phyloP scores from a whole-genome alignment of 2,329 filamentous ascomycete genomes.

The Cadophora luteo-olivacea region DNA sequence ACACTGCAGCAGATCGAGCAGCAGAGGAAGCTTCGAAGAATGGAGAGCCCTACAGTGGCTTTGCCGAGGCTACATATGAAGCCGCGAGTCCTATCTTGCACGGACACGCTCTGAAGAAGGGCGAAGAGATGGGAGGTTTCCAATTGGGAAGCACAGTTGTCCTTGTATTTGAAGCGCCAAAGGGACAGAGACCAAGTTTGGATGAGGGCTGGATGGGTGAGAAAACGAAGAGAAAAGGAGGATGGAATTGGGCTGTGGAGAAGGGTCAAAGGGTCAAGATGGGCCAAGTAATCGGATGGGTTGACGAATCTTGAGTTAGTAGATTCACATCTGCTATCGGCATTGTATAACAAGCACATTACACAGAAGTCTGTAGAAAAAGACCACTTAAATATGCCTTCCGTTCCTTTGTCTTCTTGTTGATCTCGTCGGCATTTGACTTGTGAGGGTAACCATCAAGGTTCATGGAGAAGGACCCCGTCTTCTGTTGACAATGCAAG shows the following conservation, averaged over 20 bases:
- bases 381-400: not conserved
- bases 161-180: conserved; percentile 93
- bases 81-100: conserved; percentile 77
- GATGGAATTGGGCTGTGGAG: conserved; percentile 86
- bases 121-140: conserved; percentile 98
- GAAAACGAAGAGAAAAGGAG: conserved; percentile 62
- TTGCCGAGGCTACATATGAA: conserved; percentile 88
- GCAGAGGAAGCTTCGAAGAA: conserved; percentile 78
- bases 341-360: not conserved
- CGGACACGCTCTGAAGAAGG: conserved; percentile 82
- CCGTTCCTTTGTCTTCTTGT: not conserved
- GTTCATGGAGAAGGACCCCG: not conserved
- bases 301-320: conserved; percentile 56
- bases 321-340: not conserved
- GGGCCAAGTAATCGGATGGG: conserved; percentile 82
- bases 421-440: not conserved
- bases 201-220: conserved; percentile 65
- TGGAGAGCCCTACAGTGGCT: conserved; percentile 88
- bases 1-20: conserved; percentile 87
- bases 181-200: conserved; percentile 60
- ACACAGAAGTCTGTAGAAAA: conserved; percentile 7
- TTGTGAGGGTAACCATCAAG: conserved; percentile 19
- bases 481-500: conserved; percentile 14
- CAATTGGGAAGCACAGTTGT: conserved; percentile 95
- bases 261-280: conserved; percentile 90